These are phyloP conservation scores for Phytopythium montanum DNA, from an alignment of 352 stramenopile genomes.

Conservation along the genomic window DNA sequence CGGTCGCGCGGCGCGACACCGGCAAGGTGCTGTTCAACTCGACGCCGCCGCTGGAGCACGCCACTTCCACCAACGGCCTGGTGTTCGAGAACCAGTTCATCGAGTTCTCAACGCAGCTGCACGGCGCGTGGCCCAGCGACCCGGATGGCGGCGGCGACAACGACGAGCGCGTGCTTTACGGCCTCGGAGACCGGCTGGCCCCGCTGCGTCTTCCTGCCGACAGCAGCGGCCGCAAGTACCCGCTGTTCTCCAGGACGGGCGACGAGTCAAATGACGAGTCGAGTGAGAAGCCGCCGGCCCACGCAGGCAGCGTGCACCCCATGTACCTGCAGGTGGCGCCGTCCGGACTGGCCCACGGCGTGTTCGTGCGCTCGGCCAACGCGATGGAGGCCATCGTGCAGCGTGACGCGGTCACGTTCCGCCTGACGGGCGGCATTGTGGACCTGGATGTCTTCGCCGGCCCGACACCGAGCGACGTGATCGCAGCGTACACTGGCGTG, in stretches of 20 bases:
- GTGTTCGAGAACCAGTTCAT: constrained; percentile 88
- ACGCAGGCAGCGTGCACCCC: constrained; percentile 49
- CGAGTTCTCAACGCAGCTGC: constrained; percentile 74
- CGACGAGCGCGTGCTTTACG: constrained; percentile 51
- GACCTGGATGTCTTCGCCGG: constrained; percentile 82
- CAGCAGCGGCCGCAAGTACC: constrained; percentile 51
- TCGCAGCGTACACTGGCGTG: constrained; percentile 69
- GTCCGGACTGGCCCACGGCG: constrained; percentile 52
- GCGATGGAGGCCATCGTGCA: constrained; percentile 84
- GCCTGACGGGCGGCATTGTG: constrained; percentile 71
- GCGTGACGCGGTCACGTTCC: constrained; percentile 64
- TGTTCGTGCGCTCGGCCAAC: constrained; percentile 81
- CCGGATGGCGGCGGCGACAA: constrained; percentile 15
- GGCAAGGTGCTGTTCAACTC: constrained; percentile 84
- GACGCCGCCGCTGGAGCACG: constrained; percentile 44
- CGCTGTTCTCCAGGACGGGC: constrained; percentile 47
- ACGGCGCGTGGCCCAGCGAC: background rate
- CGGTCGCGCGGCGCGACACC: constrained; percentile 47
- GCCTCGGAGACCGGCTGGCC: constrained; percentile 66
- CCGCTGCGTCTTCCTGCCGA: constrained; percentile 35
- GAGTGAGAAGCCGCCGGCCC: constrained; percentile 9
- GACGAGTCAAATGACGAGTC: no score
- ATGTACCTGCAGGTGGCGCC: constrained; percentile 62
- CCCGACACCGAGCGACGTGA: constrained; percentile 44
- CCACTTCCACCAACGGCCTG: constrained; percentile 48